Evolutionary conservation across 176 grass and related monocot genomes (phyloP).

Genomic region (Zoysia japonica): DNA sequence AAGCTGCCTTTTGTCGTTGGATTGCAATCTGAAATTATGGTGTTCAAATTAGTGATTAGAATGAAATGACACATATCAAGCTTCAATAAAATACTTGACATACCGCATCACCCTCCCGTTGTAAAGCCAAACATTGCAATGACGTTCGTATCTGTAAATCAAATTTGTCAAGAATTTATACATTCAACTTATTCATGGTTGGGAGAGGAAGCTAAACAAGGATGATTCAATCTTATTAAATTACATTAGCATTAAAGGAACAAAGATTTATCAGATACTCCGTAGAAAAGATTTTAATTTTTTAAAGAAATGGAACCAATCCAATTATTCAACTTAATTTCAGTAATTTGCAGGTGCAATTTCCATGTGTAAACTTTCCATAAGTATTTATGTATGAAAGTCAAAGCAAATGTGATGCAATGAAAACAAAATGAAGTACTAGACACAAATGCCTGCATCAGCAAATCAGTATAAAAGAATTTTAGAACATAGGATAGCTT

Average conservation of each 20-base stretch:
- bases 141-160: slow-evolving; percentile 74
- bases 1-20: slow-evolving; percentile 75
- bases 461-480: not conserved
- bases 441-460: not conserved
- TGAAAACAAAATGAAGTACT: not conserved
- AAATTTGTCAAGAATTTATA: slow-evolving; percentile 24
- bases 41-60: slow-evolving; percentile 32
- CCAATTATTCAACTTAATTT: slow-evolving; percentile 12
- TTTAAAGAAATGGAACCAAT: slow-evolving; percentile 7
- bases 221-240: not conserved
- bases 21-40: slow-evolving; percentile 61
- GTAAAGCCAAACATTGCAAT: slow-evolving; percentile 69
- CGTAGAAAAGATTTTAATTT: not conserved
- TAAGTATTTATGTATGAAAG: slow-evolving; percentile 15
- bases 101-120: slow-evolving; percentile 63
- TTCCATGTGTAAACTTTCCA: slow-evolving; percentile 8
- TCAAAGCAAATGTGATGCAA: slow-evolving; percentile 5
- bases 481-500: not conserved
- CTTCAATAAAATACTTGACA: slow-evolving; percentile 33
- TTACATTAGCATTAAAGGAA: not conserved
- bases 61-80: not conserved
- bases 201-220: not conserved
- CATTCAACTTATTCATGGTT: not conserved
- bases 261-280: not conserved
- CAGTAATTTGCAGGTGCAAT: not conserved